Base-by-base conservation (phyloP, 1,284 basidiomycete species). In the Earliella scabrosa region DNA sequence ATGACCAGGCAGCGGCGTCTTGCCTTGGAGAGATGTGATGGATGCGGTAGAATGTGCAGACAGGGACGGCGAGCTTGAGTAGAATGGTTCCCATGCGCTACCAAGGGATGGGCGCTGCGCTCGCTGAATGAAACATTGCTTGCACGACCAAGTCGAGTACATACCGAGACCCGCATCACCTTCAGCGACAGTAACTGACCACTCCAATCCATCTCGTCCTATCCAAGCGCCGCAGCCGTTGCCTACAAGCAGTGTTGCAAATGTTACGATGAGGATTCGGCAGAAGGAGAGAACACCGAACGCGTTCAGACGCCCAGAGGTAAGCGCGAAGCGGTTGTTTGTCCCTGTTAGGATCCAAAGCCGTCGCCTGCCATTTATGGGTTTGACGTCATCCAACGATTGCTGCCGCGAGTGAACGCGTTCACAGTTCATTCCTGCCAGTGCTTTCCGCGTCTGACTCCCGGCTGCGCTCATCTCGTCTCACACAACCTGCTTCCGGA, bases 101-200 rank as follows among this genome's bases (percentile, higher is more conserved):
- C 87, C 84, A 35, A 92, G 71, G 46, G 86, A 78, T n/a, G 90
- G 91, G 63, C 89, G 82, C 88, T 92, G 65, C 27, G 51, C 11
- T 31, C 23, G 8, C 11, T 32, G 35, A 44, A 27, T 23, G 23
- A 50, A 57, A 60, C 36, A 45, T 52, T 50, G n/a, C 32, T 46
- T 54, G 35, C 34, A 56, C n/a, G 31, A 53, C 11, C 20, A 39
- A 44, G 21, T 40, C 55, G 59, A 59, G 46, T 38, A 83, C 89
- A 72, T 74, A 91, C 88, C 68, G 90, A 91, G 56, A 90, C 80
- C 47, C 90, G 82, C 87, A 92, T 92, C 52, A 92, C 89, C 72
- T 92, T 92, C 62, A 92, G 75, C 4, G 90, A 86, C 36, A 92
- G 67, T 34, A 87, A 74, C 68, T 90, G 86, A 0, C 77, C 75